Evolutionary conservation across 1,284 basidiomycete genomes (phyloP), one percentile per base, ranked within the genome.

Genomic region (Puccinia triticina): DNA sequence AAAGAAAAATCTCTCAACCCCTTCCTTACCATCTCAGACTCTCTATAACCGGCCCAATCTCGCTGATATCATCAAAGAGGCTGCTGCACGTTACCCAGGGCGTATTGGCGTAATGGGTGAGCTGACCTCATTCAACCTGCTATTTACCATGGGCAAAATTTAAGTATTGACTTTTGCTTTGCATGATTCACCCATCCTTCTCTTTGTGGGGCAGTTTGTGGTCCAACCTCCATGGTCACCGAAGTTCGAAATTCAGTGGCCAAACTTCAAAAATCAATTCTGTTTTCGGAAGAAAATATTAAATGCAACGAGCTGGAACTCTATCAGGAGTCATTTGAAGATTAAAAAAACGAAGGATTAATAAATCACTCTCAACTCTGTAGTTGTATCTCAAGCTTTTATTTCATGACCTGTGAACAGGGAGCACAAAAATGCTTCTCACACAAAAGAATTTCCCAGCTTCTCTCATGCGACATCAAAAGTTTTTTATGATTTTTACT

Each of bases 231-330:
- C 10, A 86, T 89, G 83, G 83, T 86, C 29, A 86, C 85, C 67
- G 88, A 88, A 72, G 87, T 88, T 10, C 84, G 88, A 14, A 88
- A 87, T 72, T 86, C 87, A 0, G 88, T 88, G 0, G 87, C 87
- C 0, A 86, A 85, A 32, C 83, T 85, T 40, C 86, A 89, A 84
- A 83, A 86, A 4, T 78, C 84, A 2, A 87, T 89, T 50, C 77
- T 84, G 7, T 66, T 83, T n/a, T 80, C 79, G 32, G 46, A 75
- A 23, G 55, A n/a, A 29, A 43, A 46, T n/a, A 11, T 40, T 14
- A 37, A 43, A 34, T 82, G 71, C 40, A 66, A 43, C 0, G 80
- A 82, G 64, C 29, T 82, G 14, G 72, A 75, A 53, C 53, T 82
- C 11, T 82, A 75, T 82, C 66, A 82, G 75, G 80, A 82, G 21